Percentiles rank a stretch among this genome's conserved stretches.
These are phyloP conservation scores for Cylindricascospora bacillispora DNA, from an alignment of 1,139 yeast species.

Conservation along the genomic window DNA sequence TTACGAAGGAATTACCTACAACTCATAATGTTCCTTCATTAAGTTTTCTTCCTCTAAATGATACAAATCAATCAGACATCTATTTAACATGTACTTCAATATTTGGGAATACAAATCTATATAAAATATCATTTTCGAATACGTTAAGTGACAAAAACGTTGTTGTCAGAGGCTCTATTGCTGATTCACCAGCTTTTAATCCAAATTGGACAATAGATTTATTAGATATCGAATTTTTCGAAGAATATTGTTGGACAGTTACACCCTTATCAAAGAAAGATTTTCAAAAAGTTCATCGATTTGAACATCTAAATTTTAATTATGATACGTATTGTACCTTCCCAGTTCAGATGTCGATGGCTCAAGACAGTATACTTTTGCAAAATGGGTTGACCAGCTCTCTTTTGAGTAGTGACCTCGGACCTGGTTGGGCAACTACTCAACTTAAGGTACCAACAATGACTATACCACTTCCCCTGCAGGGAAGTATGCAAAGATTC, in stretches of 20 bases:
- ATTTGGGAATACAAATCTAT: conserved; percentile 11
- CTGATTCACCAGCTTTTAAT: no score
- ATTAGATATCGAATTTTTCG: conserved; percentile 14
- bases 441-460: conserved; percentile 20
- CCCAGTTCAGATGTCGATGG: conserved; percentile 4
- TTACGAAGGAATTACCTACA: conserved; percentile 7
- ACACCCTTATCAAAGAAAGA: conserved; percentile 10
- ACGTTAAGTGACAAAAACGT: no score
- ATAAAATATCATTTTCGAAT: no score
- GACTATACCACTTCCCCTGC: no score
- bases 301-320: conserved; percentile 14
- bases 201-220: no score
- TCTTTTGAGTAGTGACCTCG: conserved; percentile 11
- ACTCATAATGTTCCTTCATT: conserved; percentile 12
- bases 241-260: conserved; percentile 11
- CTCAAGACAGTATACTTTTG: conserved; percentile 13
- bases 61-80: conserved; percentile 1
- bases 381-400: conserved; percentile 9
- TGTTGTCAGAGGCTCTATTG: conserved; percentile 6
- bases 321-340: conserved; percentile 9
- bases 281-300: conserved; percentile 12
- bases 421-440: conserved; percentile 17
- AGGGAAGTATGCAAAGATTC: no score
- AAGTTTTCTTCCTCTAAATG: conserved; percentile 8
- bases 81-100: conserved; percentile 11